These are phyloP conservation scores for Sporormia fimetaria DNA, from an alignment of 495 filamentous ascomycete species.

Conservation along the genomic window DNA sequence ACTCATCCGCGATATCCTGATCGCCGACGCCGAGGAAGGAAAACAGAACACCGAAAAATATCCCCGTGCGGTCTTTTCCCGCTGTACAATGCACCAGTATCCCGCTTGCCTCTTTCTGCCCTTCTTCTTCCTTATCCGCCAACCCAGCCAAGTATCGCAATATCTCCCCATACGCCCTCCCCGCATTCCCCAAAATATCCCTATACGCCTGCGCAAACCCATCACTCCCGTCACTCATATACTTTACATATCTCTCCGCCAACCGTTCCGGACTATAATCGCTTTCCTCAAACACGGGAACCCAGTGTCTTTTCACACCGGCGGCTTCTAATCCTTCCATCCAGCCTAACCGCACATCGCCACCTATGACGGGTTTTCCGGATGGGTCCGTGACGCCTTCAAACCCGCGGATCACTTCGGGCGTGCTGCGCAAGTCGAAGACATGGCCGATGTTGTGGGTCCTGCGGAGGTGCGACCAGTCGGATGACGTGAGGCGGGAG, in stretches of 20 bases:
- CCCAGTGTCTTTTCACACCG: constrained; percentile 26
- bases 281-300: constrained; percentile 31
- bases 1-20: constrained; percentile 29
- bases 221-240: constrained; percentile 28
- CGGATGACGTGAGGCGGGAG: constrained; percentile 8
- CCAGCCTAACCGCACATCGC: constrained; percentile 16
- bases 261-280: constrained; percentile 34
- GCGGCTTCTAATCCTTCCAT: constrained; percentile 10
- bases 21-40: constrained; percentile 25
- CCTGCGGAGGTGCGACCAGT: not conserved
- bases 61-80: constrained; percentile 36
- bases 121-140: not conserved
- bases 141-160: constrained; percentile 25
- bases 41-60: constrained; percentile 33
- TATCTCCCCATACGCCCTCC: constrained; percentile 24
- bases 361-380: not conserved
- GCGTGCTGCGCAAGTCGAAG: constrained; percentile 30
- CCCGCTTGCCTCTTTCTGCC: constrained; percentile 11
- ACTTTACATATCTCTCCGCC: constrained; percentile 32
- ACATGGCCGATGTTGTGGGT: constrained; percentile 22
- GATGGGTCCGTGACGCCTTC: not conserved
- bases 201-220: constrained; percentile 33
- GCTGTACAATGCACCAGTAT: constrained; percentile 35
- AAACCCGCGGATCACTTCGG: constrained; percentile 23
- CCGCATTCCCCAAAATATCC: constrained; percentile 29